A percentile compares a stretch with the other conserved stretches of the same genome.
Evolutionary conservation across 1,139 yeast species (phyloP).

Genomic region (Hemisphaericaspora xylanilytica): DNA sequence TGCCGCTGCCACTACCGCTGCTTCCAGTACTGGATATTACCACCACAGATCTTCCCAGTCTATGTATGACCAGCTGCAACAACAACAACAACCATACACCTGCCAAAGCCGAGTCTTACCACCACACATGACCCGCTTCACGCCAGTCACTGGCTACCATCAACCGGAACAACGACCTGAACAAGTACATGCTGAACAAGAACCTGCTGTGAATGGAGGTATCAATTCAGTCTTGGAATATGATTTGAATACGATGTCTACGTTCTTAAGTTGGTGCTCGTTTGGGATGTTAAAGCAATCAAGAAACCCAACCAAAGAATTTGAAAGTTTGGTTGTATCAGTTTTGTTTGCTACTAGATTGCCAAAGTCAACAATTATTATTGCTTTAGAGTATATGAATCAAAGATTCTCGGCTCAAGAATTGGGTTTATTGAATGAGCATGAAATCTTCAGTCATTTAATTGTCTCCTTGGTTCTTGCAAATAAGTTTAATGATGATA

Average conservation of each 20-base stretch:
- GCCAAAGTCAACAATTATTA: constrained; percentile 75
- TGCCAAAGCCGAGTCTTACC: constrained; percentile 11
- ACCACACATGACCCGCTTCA: constrained; percentile 5
- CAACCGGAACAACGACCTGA: constrained; percentile 8
- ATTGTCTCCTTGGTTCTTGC: constrained; percentile 77
- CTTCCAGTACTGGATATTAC: constrained; percentile 1
- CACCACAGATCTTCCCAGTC: constrained; percentile 2
- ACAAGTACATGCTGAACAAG: constrained; percentile 7
- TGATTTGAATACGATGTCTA: constrained; percentile 72
- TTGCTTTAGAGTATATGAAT: constrained; percentile 74
- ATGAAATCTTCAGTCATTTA: constrained; percentile 58
- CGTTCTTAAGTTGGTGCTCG: constrained; percentile 66
- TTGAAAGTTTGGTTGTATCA: constrained; percentile 59
- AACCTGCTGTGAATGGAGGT: constrained; percentile 56
- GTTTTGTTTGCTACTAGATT: constrained; percentile 88
- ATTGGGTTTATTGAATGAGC: constrained; percentile 24
- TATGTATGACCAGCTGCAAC: constrained; percentile 3
- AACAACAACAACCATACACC: constrained; percentile 11
- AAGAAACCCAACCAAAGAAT: constrained; percentile 51
- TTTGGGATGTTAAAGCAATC: constrained; percentile 56
- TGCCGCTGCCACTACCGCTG: constrained; percentile 14
- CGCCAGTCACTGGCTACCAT: constrained; percentile 10
- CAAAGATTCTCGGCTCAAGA: constrained; percentile 36
- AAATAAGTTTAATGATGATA: constrained; percentile 93
- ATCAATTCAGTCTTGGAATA: constrained; percentile 77